phyloP scores from a whole-genome alignment of 257 asterid species.

The Verbascum thapsus region DNA sequence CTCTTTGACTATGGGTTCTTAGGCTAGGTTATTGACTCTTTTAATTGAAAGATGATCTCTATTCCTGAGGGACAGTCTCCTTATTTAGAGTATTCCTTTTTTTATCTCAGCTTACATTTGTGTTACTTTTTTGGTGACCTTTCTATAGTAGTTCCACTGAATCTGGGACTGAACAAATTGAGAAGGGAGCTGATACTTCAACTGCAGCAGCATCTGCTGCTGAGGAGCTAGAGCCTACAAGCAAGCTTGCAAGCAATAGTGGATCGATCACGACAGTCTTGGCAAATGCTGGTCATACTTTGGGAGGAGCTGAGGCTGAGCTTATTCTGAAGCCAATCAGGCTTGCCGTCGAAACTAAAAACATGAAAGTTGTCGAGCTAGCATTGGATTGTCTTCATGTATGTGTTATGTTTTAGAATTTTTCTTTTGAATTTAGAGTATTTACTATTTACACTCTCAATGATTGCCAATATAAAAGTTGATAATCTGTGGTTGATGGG shows the following conservation, averaged over 20 bases:
- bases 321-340: slow-evolving; percentile 85
- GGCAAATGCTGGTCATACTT: slow-evolving; percentile 83
- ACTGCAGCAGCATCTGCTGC: slow-evolving; percentile 41
- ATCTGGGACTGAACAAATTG: slow-evolving; percentile 48
- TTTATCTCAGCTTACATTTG: slow-evolving; percentile 24
- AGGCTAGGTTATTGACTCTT: neutral
- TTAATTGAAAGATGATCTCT: neutral
- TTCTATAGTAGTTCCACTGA: slow-evolving; percentile 51
- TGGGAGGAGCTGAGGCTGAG: slow-evolving; percentile 83
- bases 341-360: slow-evolving; percentile 91
- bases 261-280: slow-evolving; percentile 56
- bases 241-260: slow-evolving; percentile 37
- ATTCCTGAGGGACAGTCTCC: slow-evolving; percentile 15
- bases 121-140: slow-evolving; percentile 28
- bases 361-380: slow-evolving; percentile 84
- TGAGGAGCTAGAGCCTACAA: slow-evolving; percentile 49
- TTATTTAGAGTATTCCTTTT: slow-evolving; percentile 22
- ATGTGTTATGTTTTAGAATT: slow-evolving; percentile 39
- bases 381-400: slow-evolving; percentile 99
- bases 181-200: slow-evolving; percentile 47
- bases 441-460: slow-evolving; percentile 18
- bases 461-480: slow-evolving; percentile 21
- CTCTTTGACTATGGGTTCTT: slow-evolving; percentile 19
- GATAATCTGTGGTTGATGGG: slow-evolving; percentile 19
- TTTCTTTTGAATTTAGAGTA: slow-evolving; percentile 25